These are phyloP conservation scores for Eurotiales sp. DNA, from an alignment of 2,329 filamentous ascomycete genomes.

Conservation along the genomic window DNA sequence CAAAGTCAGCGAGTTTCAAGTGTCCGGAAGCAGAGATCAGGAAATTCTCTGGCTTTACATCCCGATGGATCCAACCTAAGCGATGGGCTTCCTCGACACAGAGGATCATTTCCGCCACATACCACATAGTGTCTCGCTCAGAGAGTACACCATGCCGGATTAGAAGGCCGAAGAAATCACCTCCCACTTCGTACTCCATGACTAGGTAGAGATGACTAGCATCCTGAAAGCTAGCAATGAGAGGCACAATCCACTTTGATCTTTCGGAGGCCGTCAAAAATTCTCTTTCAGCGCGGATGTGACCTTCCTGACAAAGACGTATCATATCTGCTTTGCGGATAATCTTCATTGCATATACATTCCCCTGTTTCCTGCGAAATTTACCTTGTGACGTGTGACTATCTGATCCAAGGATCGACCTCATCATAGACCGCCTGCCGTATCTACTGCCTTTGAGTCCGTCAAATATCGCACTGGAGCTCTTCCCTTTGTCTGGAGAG, in stretches of 20 bases:
- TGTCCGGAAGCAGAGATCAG: constrained; percentile 84
- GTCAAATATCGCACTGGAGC: constrained; percentile 15
- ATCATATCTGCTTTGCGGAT: constrained; percentile 94
- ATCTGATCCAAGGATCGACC: background rate
- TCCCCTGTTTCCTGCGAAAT: constrained; percentile 24
- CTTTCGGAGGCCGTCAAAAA: constrained; percentile 84
- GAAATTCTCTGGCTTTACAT: constrained; percentile 97
- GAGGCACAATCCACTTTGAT: constrained; percentile 85
- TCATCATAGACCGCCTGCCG: background rate
- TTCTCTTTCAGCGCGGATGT: constrained; percentile 85
- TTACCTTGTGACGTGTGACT: constrained; percentile 6
- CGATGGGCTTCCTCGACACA: constrained; percentile 90
- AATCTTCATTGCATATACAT: constrained; percentile 93
- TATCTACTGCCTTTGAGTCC: constrained; percentile 10
- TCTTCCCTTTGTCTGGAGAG: constrained; percentile 9
- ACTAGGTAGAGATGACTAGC: constrained; percentile 79
- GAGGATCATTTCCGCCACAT: constrained; percentile 92
- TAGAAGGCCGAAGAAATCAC: constrained; percentile 84
- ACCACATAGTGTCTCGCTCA: constrained; percentile 77
- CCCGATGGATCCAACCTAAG: constrained; percentile 86
- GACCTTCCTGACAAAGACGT: constrained; percentile 83
- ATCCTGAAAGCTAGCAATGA: constrained; percentile 89
- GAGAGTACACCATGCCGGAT: constrained; percentile 79
- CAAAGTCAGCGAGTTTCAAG: constrained; percentile 94
- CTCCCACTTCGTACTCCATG: constrained; percentile 98